Evolutionary conservation across 805 yeast genomes (phyloP).

Genomic region (Wickerhamiella dianesei): DNA sequence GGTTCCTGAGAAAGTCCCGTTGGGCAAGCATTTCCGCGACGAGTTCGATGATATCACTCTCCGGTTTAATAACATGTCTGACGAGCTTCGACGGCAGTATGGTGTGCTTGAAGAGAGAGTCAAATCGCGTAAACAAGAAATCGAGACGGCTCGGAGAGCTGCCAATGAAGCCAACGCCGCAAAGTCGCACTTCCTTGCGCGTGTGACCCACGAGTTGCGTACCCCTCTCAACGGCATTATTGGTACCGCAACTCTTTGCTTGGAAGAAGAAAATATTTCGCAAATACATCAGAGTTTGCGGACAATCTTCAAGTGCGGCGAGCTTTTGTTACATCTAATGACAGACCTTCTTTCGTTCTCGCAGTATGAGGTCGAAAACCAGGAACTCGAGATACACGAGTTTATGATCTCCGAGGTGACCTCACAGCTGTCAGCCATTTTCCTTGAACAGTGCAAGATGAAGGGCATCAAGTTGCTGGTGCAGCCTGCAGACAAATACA

Average conservation of each 20-base stretch:
- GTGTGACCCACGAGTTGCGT: conserved; percentile 84
- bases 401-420: conserved; percentile 72
- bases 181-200: conserved; percentile 84
- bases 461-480: conserved; percentile 58
- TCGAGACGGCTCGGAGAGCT: conserved; percentile 60
- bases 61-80: conserved; percentile 89
- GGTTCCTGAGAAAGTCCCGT: conserved; percentile 18
- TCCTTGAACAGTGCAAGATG: conserved; percentile 40
- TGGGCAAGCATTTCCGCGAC: conserved; percentile 32
- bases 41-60: conserved; percentile 80
- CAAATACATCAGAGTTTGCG: conserved; percentile 64
- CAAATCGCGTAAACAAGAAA: conserved; percentile 67
- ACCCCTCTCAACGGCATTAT: conserved; percentile 93
- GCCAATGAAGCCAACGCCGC: conserved; percentile 96
- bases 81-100: conserved; percentile 75
- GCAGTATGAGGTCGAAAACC: conserved; percentile 75
- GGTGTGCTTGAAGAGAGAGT: conserved; percentile 79
- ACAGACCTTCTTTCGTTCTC: conserved; percentile 86
- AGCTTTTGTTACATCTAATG: conserved; percentile 69
- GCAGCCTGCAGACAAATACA: conserved; percentile 24
- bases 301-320: conserved; percentile 83
- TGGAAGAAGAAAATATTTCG: conserved; percentile 49
- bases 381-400: conserved; percentile 70
- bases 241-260: conserved; percentile 88
- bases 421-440: conserved; percentile 72